Evolutionary conservation across 139 green algal species (phyloP).

Genomic region (Zygnema cylindricum): DNA sequence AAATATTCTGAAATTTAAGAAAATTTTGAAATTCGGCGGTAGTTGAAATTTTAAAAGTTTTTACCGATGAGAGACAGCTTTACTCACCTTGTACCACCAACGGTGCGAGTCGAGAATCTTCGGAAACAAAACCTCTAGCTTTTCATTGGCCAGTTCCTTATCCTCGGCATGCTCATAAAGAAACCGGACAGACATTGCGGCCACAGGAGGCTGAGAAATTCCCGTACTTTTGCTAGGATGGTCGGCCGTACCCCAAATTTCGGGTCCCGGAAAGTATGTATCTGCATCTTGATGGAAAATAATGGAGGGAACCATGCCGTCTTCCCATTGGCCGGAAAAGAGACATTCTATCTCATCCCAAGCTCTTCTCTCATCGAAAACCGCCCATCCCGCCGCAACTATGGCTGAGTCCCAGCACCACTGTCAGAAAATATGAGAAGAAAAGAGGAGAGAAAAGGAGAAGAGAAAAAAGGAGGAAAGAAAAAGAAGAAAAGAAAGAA

Average conservation of each 20-base stretch:
- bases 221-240: constrained; percentile 42
- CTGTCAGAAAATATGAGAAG: not conserved
- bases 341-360: constrained; percentile 48
- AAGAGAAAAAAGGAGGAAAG: not conserved
- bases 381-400: constrained; percentile 48
- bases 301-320: constrained; percentile 57
- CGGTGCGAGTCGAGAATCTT: constrained; percentile 54
- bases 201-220: constrained; percentile 53
- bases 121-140: constrained; percentile 47
- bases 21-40: too few species aligned
- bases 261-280: constrained; percentile 55
- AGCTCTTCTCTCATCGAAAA: constrained; percentile 44
- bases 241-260: constrained; percentile 55
- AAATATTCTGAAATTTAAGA: too few species aligned
- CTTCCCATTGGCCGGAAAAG: constrained; percentile 50
- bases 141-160: constrained; percentile 2
- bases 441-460: not conserved
- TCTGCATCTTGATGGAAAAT: constrained; percentile 40
- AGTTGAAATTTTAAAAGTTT: too few species aligned
- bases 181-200: constrained; percentile 46
- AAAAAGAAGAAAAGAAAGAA: not conserved
- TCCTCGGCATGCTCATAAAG: constrained; percentile 54
- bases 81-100: constrained; percentile 59
- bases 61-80: too few species aligned
- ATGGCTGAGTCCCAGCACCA: constrained; percentile 59